Percentiles rank a stretch among this genome's conserved stretches.
phyloP scores from a whole-genome alignment of 2,329 filamentous ascomycete genomes.

The Nannizziopsis barbatae region DNA sequence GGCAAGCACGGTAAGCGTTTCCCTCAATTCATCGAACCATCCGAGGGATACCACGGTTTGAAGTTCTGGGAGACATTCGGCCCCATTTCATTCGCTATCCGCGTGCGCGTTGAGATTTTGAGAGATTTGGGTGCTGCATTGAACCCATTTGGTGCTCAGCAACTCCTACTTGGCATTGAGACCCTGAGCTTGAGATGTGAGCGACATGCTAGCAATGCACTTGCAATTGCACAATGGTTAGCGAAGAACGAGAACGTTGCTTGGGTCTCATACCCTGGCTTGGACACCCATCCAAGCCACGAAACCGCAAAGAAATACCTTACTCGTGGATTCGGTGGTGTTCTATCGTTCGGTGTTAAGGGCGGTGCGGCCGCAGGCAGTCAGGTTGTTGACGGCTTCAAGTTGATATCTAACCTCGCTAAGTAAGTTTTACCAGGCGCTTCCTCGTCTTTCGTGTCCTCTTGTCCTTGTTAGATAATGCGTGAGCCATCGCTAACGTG shows the following conservation, averaged over 20 bases:
- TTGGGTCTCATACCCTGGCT: constrained; percentile 90
- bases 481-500: background rate
- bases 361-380: constrained; percentile 73
- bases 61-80: constrained; percentile 94
- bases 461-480: background rate
- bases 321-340: constrained; percentile 71
- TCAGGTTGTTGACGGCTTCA: constrained; percentile 85
- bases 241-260: constrained; percentile 70
- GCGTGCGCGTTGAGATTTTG: constrained; percentile 77
- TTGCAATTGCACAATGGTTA: constrained; percentile 69
- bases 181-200: constrained; percentile 79
- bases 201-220: constrained; percentile 73
- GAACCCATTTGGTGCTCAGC: constrained; percentile 86
- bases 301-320: constrained; percentile 77
- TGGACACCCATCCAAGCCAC: constrained; percentile 71
- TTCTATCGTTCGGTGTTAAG: constrained; percentile 87
- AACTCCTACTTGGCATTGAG: constrained; percentile 79
- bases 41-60: constrained; percentile 80
- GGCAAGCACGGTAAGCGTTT: constrained; percentile 71
- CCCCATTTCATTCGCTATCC: constrained; percentile 66
- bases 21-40: constrained; percentile 83
- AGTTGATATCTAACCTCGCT: constrained; percentile 87
- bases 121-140: constrained; percentile 73
- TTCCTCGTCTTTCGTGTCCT: too few relatives aligned
- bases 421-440: constrained; percentile 44